A percentile compares a stretch with the other conserved stretches of the same genome.
Evolutionary conservation across 805 yeast species (phyloP).

Genomic region (Ogataea philodendri): DNA sequence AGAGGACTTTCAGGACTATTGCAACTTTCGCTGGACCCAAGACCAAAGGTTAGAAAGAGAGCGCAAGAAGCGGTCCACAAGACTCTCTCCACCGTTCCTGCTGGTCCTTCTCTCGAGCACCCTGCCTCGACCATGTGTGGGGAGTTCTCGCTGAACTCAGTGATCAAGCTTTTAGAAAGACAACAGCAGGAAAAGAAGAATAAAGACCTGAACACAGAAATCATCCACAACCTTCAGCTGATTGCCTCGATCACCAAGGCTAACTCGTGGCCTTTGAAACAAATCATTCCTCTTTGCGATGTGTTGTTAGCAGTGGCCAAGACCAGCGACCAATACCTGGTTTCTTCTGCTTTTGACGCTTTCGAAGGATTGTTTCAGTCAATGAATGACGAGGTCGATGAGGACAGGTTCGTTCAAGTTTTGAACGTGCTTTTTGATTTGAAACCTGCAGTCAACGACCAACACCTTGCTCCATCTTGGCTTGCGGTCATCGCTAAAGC

Average conservation of each 20-base stretch:
- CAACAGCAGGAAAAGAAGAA: constrained; percentile 31
- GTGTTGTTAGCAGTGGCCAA: constrained; percentile 70
- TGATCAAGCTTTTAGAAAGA: constrained; percentile 45
- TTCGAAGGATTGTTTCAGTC: constrained; percentile 78
- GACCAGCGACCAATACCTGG: constrained; percentile 79
- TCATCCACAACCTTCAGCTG: constrained; percentile 77
- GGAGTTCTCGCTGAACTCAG: constrained; percentile 58
- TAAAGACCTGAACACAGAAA: constrained; percentile 52
- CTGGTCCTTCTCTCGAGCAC: constrained; percentile 75
- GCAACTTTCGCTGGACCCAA: constrained; percentile 76
- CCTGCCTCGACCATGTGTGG: constrained; percentile 72
- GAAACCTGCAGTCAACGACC: constrained; percentile 78
- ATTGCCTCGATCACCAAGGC: constrained; percentile 68
- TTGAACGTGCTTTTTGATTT: constrained; percentile 72
- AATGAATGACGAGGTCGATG: constrained; percentile 50
- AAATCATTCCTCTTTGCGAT: constrained; percentile 73
- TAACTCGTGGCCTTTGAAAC: constrained; percentile 77
- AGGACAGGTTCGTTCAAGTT: constrained; percentile 61
- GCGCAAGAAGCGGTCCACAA: constrained; percentile 83
- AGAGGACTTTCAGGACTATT: constrained; percentile 78
- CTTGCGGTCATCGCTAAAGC: constrained; percentile 91
- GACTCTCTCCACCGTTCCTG: constrained; percentile 64
- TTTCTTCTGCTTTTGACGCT: constrained; percentile 78
- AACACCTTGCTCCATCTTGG: constrained; percentile 92
- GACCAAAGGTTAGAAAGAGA: constrained; percentile 95